A percentile compares a stretch with the other conserved stretches of the same genome.
phyloP scores from a whole-genome alignment of 169 alveolate species.

The Cryptosporidium andersoni region DNA sequence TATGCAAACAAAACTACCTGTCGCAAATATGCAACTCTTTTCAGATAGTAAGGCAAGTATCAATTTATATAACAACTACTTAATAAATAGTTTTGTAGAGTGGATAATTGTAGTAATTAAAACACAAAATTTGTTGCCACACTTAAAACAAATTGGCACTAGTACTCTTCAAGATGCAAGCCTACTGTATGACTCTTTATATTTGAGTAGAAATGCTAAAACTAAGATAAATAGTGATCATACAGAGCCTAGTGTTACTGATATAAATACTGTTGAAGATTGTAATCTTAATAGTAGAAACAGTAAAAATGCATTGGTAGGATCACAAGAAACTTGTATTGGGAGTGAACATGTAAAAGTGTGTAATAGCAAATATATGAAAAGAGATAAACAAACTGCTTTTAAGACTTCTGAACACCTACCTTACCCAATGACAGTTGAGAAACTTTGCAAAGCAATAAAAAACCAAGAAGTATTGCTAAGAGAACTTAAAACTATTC shows the following conservation, averaged over 20 bases:
- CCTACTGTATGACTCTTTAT: neutral
- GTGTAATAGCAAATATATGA: neutral
- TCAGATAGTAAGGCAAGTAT: neutral
- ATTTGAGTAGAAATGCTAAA: neutral
- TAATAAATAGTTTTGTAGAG: too few relatives aligned
- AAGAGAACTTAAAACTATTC: conserved; percentile 15
- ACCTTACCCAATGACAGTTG: conserved; percentile 26
- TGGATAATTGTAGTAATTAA: too few relatives aligned
- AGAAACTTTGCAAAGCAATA: conserved; percentile 31
- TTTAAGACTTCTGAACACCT: neutral
- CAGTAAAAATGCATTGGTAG: neutral
- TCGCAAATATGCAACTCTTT: neutral
- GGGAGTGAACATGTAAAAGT: neutral
- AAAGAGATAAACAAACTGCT: neutral
- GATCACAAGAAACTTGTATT: neutral
- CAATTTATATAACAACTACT: neutral
- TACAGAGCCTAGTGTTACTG: neutral
- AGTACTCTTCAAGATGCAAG: neutral
- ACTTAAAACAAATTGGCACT: too few relatives aligned
- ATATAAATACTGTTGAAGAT: neutral
- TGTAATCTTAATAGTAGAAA: neutral
- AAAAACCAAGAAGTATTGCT: conserved; percentile 39
- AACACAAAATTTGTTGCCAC: too few relatives aligned
- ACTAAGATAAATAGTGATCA: neutral
- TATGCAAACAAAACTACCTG: too few relatives aligned